Percentiles rank a stretch among this genome's conserved stretches.
Conservation (phyloP, 768 basidiomycete species). For the Leccinum pellstonianum region DNA sequence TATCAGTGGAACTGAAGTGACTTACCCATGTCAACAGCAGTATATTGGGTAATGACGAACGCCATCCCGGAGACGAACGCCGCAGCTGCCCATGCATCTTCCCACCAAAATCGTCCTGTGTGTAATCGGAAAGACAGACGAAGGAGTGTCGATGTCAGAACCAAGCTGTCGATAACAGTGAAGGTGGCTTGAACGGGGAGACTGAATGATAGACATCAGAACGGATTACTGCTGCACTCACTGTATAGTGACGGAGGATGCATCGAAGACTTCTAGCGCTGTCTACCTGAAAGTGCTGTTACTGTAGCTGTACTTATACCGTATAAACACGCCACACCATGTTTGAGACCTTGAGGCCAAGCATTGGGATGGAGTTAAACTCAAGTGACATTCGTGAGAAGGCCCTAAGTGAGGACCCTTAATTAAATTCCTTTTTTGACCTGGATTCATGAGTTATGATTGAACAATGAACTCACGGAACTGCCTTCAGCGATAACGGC, state of each 20-base stretch:
- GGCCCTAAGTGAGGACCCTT: too few species aligned
- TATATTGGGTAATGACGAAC: background rate
- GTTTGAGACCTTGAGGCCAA: background rate
- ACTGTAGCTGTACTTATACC: background rate
- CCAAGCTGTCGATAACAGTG: slow-evolving; percentile 5
- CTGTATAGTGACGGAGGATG: background rate
- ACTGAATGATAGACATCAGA: background rate
- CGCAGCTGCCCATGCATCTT: slow-evolving; percentile 21
- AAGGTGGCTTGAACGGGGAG: slow-evolving; percentile 4
- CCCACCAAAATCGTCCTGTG: slow-evolving; percentile 25
- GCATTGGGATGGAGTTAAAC: too few species aligned
- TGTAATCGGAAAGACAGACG: slow-evolving; percentile 15
- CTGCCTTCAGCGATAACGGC: too few species aligned
- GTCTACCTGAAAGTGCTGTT: background rate
- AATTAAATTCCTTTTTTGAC: too few species aligned
- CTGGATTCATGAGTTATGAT: too few species aligned
- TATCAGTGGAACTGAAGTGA: background rate
- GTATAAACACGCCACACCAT: background rate
- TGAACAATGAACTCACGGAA: too few species aligned
- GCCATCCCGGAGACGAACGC: background rate
- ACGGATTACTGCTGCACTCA: background rate
- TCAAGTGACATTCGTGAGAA: too few species aligned
- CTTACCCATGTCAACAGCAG: background rate
- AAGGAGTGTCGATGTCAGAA: slow-evolving; percentile 13
- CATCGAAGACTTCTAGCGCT: background rate